Evolutionary conservation across 345 rosid genomes (phyloP), one percentile per base, ranked within the genome.

Genomic region (Citrus unshiu): DNA sequence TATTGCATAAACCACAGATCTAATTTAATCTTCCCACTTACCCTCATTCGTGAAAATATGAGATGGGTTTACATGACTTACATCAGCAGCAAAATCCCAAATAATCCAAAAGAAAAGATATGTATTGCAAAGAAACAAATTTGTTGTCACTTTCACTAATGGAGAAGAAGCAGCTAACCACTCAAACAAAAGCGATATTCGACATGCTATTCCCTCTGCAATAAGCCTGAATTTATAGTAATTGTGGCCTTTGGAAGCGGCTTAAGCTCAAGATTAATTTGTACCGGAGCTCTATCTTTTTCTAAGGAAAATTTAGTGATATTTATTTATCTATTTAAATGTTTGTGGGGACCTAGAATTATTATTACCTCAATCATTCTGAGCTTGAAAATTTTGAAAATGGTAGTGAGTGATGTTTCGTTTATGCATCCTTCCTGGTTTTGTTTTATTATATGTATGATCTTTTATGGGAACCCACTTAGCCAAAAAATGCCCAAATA

Each of bases 351-450:
- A 43, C 56, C 22, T 10, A 13, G 71, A 82, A 88, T 82, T 81
- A 85, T 82, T 81, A 83, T 87, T 84, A 79, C 86, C 56, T 79
- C 90, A 88, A 89, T 92, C 88, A 92, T 91, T 85, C 70, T 72
- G 70, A 74, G 27, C 57, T 86, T 91, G 91, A 87, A 87, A 87
- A 72, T 75, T 68, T 87, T 89, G 90, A 85, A 87, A 85, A 71
- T 79, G 76, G 13, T 72, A 13, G 56, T 72, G 39, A 61, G 72
- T 14, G 83, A 83, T 13, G 65, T 75, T 68, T 7, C 27, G 16
- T 35, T 81, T 77, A 76, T 67, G 70, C 73, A 73, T 79, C 81
- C 70, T 62, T 79, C 83, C 77, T 74, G 59, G 60, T 46, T 70
- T 70, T 18, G 58, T 54, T 54, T 54, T 54, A 5, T 54, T 54